A percentile compares a stretch with the other conserved stretches of the same genome.
These are phyloP conservation scores for Amanita molliuscula DNA, from an alignment of 768 basidiomycete genomes.

Conservation along the genomic window DNA sequence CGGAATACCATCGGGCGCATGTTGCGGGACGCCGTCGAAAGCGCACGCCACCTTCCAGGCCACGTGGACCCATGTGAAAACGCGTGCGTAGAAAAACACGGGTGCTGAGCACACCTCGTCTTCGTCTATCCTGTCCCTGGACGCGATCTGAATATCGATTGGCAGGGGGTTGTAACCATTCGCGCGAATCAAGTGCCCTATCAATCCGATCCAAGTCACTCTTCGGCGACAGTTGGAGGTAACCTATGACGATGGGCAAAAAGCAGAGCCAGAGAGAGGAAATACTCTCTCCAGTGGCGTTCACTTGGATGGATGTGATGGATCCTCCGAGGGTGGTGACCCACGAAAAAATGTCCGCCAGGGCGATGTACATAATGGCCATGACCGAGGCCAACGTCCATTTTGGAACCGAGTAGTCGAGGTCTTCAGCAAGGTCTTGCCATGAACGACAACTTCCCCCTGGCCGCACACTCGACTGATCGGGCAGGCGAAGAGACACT, in stretches of 20 bases:
- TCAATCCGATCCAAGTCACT: slow-evolving; percentile 23
- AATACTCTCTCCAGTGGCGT: slow-evolving; percentile 27
- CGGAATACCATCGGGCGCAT: background rate
- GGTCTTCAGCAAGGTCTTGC: slow-evolving; percentile 16
- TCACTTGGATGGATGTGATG: slow-evolving; percentile 11
- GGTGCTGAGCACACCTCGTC: slow-evolving; percentile 10
- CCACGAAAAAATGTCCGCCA: slow-evolving; percentile 28
- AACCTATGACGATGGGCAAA: slow-evolving; percentile 29
- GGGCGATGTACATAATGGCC: slow-evolving; percentile 28
- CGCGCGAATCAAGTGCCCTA: slow-evolving; percentile 19
- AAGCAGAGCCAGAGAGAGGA: slow-evolving; percentile 37
- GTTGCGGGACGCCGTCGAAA: background rate
- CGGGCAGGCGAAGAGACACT: slow-evolving; percentile 21
- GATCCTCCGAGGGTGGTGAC: slow-evolving; percentile 14
- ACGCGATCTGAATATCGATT: background rate
- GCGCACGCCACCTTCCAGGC: slow-evolving; percentile 1
- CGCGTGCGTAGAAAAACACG: slow-evolving; percentile 11
- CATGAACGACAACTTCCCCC: slow-evolving; percentile 29
- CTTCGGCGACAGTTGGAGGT: slow-evolving; percentile 32
- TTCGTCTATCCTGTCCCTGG: background rate
- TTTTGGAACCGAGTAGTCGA: slow-evolving; percentile 24
- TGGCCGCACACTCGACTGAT: slow-evolving; percentile 21
- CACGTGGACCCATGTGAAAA: slow-evolving; percentile 7
- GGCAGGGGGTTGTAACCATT: slow-evolving; percentile 8
- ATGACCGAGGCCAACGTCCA: slow-evolving; percentile 30